phyloP scores from a whole-genome alignment of 2,329 filamentous ascomycete genomes.

The Tolypocladium inflatum region DNA sequence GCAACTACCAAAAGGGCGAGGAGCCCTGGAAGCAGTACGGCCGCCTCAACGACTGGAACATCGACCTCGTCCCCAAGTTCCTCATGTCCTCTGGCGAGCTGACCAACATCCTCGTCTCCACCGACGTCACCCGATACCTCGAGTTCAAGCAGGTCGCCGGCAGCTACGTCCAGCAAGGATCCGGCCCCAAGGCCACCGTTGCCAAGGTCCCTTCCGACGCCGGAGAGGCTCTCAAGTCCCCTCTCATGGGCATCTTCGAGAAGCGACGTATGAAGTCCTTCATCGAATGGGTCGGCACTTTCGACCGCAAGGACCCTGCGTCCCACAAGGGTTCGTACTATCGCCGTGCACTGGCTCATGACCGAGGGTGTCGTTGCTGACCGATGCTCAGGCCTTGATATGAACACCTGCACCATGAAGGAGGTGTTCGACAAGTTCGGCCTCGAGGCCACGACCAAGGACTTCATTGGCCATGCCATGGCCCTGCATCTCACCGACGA shows the following conservation, averaged over 20 bases:
- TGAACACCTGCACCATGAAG: constrained; percentile 79
- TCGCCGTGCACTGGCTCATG: not conserved
- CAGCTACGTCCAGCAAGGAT: constrained; percentile 89
- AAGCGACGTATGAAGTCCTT: constrained; percentile 96
- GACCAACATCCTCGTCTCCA: constrained; percentile 96
- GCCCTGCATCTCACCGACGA: constrained; percentile 86
- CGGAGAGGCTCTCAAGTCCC: constrained; percentile 79
- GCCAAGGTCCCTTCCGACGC: constrained; percentile 96
- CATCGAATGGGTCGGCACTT: constrained; percentile 87
- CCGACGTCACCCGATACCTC: constrained; percentile 80
- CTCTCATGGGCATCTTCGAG: constrained; percentile 95
- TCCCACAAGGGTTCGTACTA: constrained; percentile 76
- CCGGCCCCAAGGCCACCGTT: constrained; percentile 74
- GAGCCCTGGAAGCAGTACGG: constrained; percentile 99
- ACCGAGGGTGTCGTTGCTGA: constrained; percentile 5
- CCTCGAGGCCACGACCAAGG: constrained; percentile 77
- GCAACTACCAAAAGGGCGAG: constrained; percentile 67
- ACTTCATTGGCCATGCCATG: constrained; percentile 98
- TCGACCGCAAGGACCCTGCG: constrained; percentile 69
- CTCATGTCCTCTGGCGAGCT: constrained; percentile 98
- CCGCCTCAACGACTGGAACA: constrained; percentile 96
- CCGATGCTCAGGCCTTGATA: constrained; percentile 57
- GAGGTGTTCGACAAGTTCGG: constrained; percentile 99
- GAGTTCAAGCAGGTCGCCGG: constrained; percentile 93
- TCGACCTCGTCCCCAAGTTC: constrained; percentile 96